phyloP scores from a whole-genome alignment of 1,284 basidiomycete species.

The Hymenochaete sp. region DNA sequence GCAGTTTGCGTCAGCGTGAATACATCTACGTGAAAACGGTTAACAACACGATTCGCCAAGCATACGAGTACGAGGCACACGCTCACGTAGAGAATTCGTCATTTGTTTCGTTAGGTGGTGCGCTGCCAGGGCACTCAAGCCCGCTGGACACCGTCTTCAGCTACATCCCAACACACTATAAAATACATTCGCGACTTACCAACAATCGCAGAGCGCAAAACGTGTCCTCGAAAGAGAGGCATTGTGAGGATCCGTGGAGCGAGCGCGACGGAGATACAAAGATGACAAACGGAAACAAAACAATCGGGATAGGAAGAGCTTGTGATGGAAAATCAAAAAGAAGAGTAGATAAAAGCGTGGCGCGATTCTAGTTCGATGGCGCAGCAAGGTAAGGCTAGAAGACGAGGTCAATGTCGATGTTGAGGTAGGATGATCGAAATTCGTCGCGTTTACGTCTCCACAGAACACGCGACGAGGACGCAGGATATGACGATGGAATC shows the following conservation, averaged over 20 bases:
- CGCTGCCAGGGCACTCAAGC: slow-evolving; percentile 13
- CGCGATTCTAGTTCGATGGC: no score
- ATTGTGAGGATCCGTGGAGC: slow-evolving; percentile 17
- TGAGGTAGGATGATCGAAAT: no score
- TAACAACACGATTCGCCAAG: slow-evolving; percentile 4
- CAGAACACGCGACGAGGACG: no score
- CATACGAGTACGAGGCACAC: not conserved
- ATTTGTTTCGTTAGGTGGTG: slow-evolving; percentile 17
- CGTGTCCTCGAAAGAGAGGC: slow-evolving; percentile 25
- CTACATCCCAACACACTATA: slow-evolving; percentile 26
- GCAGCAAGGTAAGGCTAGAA: no score
- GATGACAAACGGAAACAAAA: no score
- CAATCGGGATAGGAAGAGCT: not conserved
- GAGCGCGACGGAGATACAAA: no score
- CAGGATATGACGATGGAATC: no score
- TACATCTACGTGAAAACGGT: slow-evolving; percentile 47
- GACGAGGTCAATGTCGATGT: no score
- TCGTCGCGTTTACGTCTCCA: no score
- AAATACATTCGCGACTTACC: slow-evolving; percentile 15
- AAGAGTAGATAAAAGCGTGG: no score
- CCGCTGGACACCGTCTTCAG: slow-evolving; percentile 13
- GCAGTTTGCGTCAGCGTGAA: slow-evolving; percentile 65
- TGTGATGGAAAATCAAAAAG: not conserved
- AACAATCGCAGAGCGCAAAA: slow-evolving; percentile 21
- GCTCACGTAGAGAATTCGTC: slow-evolving; percentile 18